phyloP scores from a whole-genome alignment of 2,329 filamentous ascomycete species.

The Penicillium sp. region DNA sequence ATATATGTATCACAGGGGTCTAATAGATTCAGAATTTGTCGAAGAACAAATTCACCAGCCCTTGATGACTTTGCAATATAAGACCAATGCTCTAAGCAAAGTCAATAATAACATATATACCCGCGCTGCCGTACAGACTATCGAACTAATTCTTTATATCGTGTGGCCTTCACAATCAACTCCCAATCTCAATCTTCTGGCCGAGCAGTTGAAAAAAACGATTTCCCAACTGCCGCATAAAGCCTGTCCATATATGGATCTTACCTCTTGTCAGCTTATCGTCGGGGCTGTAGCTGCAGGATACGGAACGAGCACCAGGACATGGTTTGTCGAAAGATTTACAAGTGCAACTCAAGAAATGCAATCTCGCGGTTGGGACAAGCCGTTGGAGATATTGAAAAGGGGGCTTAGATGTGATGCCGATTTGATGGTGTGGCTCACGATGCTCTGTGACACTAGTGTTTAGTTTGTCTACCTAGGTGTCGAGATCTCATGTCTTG shows the following conservation, averaged over 20 bases:
- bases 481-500: too few species aligned
- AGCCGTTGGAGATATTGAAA: constrained; percentile 11
- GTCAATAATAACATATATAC: background rate
- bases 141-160: constrained; percentile 2
- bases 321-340: constrained; percentile 20
- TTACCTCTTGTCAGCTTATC: constrained; percentile 22
- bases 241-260: constrained; percentile 20
- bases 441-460: background rate
- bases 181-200: constrained; percentile 6
- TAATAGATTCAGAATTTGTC: background rate
- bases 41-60: background rate
- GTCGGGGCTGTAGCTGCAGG: constrained; percentile 21
- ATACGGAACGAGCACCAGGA: constrained; percentile 16
- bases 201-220: constrained; percentile 17
- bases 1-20: background rate
- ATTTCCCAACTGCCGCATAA: constrained; percentile 14
- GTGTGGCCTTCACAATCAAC: background rate
- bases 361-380: constrained; percentile 16
- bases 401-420: background rate
- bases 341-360: constrained; percentile 14
- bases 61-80: background rate
- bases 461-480: too few species aligned
- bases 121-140: background rate
- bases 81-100: background rate
- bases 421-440: background rate